Evolutionary conservation across 139 green algal genomes (phyloP).

Genomic region (Chlorella sp.): DNA sequence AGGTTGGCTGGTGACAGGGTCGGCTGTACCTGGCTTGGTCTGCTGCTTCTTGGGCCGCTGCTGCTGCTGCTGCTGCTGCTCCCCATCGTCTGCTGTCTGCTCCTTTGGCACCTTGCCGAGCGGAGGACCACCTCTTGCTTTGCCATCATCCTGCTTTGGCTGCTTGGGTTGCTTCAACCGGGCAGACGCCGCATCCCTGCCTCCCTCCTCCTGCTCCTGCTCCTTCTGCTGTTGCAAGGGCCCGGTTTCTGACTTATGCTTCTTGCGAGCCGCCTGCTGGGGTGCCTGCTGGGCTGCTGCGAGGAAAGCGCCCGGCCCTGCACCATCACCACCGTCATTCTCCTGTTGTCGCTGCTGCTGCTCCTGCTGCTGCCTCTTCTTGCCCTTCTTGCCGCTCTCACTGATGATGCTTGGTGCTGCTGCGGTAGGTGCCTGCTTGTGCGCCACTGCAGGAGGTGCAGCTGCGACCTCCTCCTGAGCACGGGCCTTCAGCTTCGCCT

Average conservation of each 20-base stretch:
- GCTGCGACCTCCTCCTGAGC: too few species aligned
- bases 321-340: neutral
- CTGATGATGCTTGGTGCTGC: neutral
- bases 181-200: too few species aligned
- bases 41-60: constrained; percentile 9
- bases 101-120: neutral
- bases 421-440: constrained; percentile 4
- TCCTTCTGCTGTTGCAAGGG: constrained; percentile 1
- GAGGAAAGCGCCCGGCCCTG: too few species aligned
- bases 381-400: neutral
- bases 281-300: too few species aligned
- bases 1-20: too few species aligned
- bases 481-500: too few species aligned
- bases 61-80: constrained; percentile 10
- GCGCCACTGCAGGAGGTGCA: too few species aligned
- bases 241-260: neutral
- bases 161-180: neutral
- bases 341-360: constrained; percentile 11
- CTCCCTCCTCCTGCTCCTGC: neutral
- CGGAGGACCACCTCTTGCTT: too few species aligned
- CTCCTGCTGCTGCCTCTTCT: constrained; percentile 9
- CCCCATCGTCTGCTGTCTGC: neutral
- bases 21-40: too few species aligned
- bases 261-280: neutral
- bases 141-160: constrained; percentile 7